Percentiles rank a stretch among this genome's conserved stretches.
Conservation (phyloP, 768 basidiomycete genomes). For the Suillus subaureus region DNA sequence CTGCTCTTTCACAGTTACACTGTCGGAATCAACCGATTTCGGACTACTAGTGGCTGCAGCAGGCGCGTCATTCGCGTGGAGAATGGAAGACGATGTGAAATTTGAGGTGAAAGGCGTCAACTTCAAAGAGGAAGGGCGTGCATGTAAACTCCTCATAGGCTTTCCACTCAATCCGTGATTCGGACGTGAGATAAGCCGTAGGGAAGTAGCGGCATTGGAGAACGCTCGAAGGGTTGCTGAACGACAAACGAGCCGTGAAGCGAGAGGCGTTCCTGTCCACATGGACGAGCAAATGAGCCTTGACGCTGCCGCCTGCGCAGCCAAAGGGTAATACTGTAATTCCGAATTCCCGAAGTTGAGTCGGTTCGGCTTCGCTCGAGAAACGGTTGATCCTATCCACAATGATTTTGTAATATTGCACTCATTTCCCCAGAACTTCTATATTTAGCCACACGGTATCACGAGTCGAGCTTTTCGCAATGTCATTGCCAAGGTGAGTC, state of each 20-base stretch:
- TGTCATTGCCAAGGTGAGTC: too few species aligned
- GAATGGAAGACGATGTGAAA: constrained; percentile 21
- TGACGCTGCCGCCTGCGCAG: neutral
- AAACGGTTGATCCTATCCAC: too few species aligned
- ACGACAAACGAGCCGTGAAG: constrained; percentile 20
- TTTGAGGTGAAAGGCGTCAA: constrained; percentile 10
- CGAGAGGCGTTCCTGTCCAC: constrained; percentile 22
- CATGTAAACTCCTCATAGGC: constrained; percentile 9
- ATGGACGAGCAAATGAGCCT: constrained; percentile 17
- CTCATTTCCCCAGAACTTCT: neutral
- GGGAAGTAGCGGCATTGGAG: constrained; percentile 11
- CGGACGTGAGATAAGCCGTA: neutral
- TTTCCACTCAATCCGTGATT: neutral
- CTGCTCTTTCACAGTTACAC: constrained; percentile 45
- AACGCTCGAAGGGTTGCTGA: constrained; percentile 17
- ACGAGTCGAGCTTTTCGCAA: too few species aligned
- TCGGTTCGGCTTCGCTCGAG: neutral
- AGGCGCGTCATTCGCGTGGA: constrained; percentile 3
- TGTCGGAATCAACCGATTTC: constrained; percentile 14
- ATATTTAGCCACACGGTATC: neutral
- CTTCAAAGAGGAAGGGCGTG: constrained; percentile 11
- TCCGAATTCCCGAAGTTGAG: neutral
- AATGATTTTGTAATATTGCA: neutral
- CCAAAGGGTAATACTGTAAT: neutral
- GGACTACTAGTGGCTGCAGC: constrained; percentile 1